Base-by-base conservation (phyloP, 345 rosid species). In the Lepidium africanum region DNA sequence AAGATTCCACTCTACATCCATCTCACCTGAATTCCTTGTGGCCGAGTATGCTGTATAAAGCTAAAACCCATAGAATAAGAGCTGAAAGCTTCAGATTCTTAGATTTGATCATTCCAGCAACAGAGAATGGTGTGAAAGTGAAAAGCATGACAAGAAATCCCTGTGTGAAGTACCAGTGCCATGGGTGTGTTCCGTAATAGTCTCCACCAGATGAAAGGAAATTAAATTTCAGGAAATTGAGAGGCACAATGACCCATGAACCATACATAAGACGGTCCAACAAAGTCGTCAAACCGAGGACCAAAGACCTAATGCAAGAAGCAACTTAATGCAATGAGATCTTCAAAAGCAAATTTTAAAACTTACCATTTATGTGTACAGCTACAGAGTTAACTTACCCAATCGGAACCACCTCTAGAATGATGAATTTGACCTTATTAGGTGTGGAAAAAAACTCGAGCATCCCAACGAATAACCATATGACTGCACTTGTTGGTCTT, bases 151-250 rank as follows among this genome's bases (percentile, higher is more conserved):
- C 93, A 12, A 84, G 53, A 78, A 91, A 91, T 54, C 99, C 97
- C 73, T 91, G 95, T 76, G 86, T 80, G 82, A 89, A 87, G 86
- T 94, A 94, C 97, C 97, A 94, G 77, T 91, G 99, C 99, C 99
- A 89, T 64, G 82, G 77, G 78, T 94, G 99, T 76, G 96, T 94
- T 80, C 99, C 99, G 59, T 91, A 91, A 73, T 86, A 85, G 80
- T 94, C 97, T 59, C 96, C 93, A 3, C 99, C 97, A 6, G 97
- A 80, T 65, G 97, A 89, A 80, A 94, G 86, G 85, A 94, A 89
- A 80, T 94, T 91, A 88, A 91, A 94, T 82, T 79, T 80, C 15
- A 94, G 84, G n/a, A 78, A 94, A 79, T 91, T 91, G 65, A 89
- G 80, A 49, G 97, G 97, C 45, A 86, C 96, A 61, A 87, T 77